A percentile compares a stretch with the other conserved stretches of the same genome.
Conservation (phyloP, 192 early-diverging fungal species). For the Coemansia sp. region DNA sequence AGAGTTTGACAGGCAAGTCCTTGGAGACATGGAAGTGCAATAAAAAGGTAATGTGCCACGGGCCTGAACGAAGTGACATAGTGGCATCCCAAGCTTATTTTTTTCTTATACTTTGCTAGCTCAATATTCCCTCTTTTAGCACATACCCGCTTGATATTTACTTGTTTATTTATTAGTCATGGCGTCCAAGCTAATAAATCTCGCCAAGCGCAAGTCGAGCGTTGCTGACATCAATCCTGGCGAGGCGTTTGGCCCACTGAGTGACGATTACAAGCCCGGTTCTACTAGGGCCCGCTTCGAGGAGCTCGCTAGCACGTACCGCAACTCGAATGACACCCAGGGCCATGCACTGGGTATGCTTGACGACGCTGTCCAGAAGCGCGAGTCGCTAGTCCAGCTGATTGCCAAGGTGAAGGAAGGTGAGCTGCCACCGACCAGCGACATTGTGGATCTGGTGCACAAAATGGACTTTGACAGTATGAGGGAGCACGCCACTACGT, state of each 20-base stretch:
- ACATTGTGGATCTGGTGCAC: conserved; percentile 23
- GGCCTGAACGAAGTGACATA: neutral
- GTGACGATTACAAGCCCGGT: conserved; percentile 36
- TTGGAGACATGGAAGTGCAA: neutral
- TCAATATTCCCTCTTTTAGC: neutral
- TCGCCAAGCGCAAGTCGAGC: conserved; percentile 26
- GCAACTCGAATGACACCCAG: conserved; percentile 26
- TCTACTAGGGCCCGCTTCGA: conserved; percentile 53
- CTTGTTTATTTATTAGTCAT: neutral
- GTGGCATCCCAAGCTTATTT: neutral
- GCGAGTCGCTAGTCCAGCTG: conserved; percentile 26
- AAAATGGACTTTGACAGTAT: conserved; percentile 37
- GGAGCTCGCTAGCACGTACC: conserved; percentile 50
- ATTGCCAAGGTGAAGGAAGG: conserved; percentile 36
- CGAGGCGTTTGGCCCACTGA: conserved; percentile 24
- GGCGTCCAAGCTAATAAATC: conserved; percentile 4
- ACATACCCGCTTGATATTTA: neutral
- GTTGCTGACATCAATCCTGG: conserved; percentile 40
- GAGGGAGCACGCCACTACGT: conserved; percentile 42
- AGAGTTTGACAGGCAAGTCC: neutral
- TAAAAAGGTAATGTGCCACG: neutral
- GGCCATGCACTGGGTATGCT: conserved; percentile 26
- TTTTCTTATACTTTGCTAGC: neutral
- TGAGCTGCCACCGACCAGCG: conserved; percentile 30
- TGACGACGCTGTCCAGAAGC: conserved; percentile 24